Percentiles rank a stretch among this genome's conserved stretches.
These are phyloP conservation scores for Magnusiomyces magnusii DNA, from an alignment of 1,139 yeast genomes.

Conservation along the genomic window DNA sequence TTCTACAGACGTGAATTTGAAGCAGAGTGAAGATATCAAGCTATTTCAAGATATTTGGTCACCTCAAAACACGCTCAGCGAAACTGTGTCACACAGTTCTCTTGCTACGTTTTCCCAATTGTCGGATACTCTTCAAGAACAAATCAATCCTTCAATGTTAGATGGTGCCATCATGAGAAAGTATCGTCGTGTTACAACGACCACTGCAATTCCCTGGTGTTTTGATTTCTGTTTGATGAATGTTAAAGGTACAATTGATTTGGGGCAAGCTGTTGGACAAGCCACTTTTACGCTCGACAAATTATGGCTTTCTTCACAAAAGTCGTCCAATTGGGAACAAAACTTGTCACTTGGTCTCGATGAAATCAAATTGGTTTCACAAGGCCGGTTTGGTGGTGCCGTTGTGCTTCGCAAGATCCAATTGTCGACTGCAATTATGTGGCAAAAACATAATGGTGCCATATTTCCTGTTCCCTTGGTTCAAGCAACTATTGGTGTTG, in stretches of 20 bases:
- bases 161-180: conserved; percentile 38
- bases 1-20: conserved; percentile 59
- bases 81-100: background rate
- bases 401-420: conserved; percentile 45
- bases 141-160: conserved; percentile 2
- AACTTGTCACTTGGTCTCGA: conserved; percentile 56
- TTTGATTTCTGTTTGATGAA: conserved; percentile 51
- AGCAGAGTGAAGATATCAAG: conserved; percentile 80
- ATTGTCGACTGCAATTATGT: conserved; percentile 59
- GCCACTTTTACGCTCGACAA: conserved; percentile 47
- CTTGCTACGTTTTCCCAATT: conserved; percentile 9
- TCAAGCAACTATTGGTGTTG: conserved; percentile 52
- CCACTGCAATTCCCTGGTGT: conserved; percentile 71
- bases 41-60: conserved; percentile 82
- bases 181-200: conserved; percentile 53
- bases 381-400: conserved; percentile 74
- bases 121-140: conserved; percentile 8
- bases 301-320: conserved; percentile 64
- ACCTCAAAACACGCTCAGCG: conserved; percentile 33
- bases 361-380: conserved; percentile 45
- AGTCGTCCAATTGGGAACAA: conserved; percentile 66
- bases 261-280: conserved; percentile 79
- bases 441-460: conserved; percentile 37
- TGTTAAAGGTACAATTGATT: conserved; percentile 52
- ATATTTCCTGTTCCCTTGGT: conserved; percentile 52